A percentile compares a stretch with the other conserved stretches of the same genome.
Conservation (phyloP, 176 grass and related monocot species). For the barley (Hordeum vulgare) region MorexV3_pseudomolecules_assembly NC_058518.1:511139397-511139896, state of each 20-base stretch:
- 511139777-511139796: background rate
- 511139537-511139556: background rate
- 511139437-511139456: background rate
- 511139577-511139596: background rate
- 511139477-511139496: background rate
- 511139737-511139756: background rate
- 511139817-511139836: background rate
- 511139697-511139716: background rate
- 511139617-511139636: background rate
- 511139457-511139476: background rate
- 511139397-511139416: background rate
- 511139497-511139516: slow-evolving; percentile 2
- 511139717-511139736: background rate
- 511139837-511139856: background rate
- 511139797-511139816: background rate
- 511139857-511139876: background rate
- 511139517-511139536: background rate
- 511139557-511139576: background rate
- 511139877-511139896: background rate
- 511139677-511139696: background rate
- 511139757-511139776: background rate
- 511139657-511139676: background rate
- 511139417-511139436: background rate
- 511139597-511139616: background rate
- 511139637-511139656: background rate